Base-by-base conservation (phyloP, 805 yeast species). In the Starmerella vaccinii region DNA sequence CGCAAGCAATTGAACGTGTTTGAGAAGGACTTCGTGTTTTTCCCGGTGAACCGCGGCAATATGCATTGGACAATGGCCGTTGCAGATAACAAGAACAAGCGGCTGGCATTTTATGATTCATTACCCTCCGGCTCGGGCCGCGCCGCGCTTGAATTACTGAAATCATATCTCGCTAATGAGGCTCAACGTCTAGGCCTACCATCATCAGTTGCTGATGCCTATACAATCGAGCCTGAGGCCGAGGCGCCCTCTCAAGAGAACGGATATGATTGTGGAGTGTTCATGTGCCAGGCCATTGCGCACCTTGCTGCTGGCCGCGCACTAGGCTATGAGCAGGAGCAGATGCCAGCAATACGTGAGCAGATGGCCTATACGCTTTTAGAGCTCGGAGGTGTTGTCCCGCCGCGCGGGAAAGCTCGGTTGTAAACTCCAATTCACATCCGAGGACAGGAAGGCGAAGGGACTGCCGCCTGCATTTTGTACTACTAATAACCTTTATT, bases 241-340 rank as follows among this genome's bases (percentile, higher is more conserved):
- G 63, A 67, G n/a, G 73, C 89, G 39, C 97, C 98, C 1, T 85
- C 82, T 57, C 98, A 92, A 63, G 70, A 73, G 24, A 92, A 92
- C 62, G 97, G 97, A 0, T 85, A 64, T 58, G 98, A 92, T 65
- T 92, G 98, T 70, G 98, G 98, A 7, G 95, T 90, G 2, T 92
- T 89, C 62, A 76, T 94, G 2, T 83, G 97, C 65, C 77, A 88
- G 49, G 82, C 80, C 43, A 85, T 84, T 1, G 75, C 78, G 44
- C 80, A 74, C 42, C 59, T 86, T 38, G 68, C 89, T 0, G 68
- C 76, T 32, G 75, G 71, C 5, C 63, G 65, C 23, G 72, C 72
- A 0, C 66, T 85, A 35, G 61, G 65, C 7, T 90, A 79, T 59
- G 63, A 76, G 7, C 89, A 83, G 58, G 66, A 69, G 7, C 95